Conservation (phyloP, 345 rosid species). For the Arabidopsis arenosa region DNA sequence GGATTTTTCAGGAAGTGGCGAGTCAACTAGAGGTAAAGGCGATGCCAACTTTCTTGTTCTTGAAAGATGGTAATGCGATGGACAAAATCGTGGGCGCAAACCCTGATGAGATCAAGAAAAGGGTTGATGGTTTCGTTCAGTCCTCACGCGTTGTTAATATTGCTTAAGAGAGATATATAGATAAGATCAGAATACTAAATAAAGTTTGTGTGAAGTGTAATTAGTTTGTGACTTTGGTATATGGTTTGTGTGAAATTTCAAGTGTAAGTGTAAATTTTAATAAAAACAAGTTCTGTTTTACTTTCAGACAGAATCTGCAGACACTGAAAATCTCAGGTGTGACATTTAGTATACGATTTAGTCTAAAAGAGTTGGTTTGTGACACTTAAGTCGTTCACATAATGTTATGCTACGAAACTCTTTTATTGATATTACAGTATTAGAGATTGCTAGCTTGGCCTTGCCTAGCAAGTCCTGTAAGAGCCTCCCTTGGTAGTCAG, state of each 20-base stretch:
- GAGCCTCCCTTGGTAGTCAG: too few species aligned
- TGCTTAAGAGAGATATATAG: slow-evolving; percentile 5
- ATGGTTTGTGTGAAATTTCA: slow-evolving; percentile 1
- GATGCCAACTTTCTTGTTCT: slow-evolving; percentile 90
- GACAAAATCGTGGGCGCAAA: slow-evolving; percentile 93
- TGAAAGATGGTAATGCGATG: slow-evolving; percentile 62
- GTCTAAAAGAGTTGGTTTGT: neutral
- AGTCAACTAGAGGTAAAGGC: slow-evolving; percentile 71
- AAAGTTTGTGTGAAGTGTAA: slow-evolving; percentile 27
- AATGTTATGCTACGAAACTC: too few species aligned
- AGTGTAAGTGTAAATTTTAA: neutral
- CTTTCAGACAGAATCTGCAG: neutral
- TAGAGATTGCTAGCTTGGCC: neutral
- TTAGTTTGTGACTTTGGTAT: slow-evolving; percentile 21
- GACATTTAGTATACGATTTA: neutral
- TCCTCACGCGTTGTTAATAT: slow-evolving; percentile 47
- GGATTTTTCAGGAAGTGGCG: slow-evolving; percentile 71
- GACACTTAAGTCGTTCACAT: too few species aligned
- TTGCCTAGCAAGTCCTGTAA: too few species aligned
- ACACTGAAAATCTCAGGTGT: neutral
- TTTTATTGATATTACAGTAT: too few species aligned
- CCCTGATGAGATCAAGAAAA: slow-evolving; percentile 86
- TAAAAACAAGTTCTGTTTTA: neutral
- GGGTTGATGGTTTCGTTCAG: slow-evolving; percentile 69
- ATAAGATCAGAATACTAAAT: neutral